Evolutionary conservation across 176 grass and related monocot species (phyloP).

Genomic region (Phoenix roebelenii): DNA sequence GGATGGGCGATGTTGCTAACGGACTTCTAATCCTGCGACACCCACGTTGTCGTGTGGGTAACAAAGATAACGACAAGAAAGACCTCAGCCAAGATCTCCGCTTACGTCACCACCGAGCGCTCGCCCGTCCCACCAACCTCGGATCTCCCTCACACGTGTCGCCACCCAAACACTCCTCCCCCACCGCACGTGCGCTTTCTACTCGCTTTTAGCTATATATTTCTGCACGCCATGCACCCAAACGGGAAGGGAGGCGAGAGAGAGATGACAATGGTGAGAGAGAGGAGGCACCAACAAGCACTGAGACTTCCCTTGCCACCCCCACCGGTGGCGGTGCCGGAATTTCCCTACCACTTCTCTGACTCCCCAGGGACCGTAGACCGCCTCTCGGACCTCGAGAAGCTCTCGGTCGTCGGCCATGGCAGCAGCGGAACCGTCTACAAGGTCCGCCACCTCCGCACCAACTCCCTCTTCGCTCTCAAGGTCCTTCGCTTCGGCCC

Average conservation of each 20-base stretch:
- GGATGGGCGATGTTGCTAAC: too few relatives aligned
- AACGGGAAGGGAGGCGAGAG: too few relatives aligned
- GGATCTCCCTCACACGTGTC: slow-evolving; percentile 4
- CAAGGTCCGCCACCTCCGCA: slow-evolving; percentile 22
- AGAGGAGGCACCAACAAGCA: background rate
- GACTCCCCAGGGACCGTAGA: background rate
- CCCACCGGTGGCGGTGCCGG: background rate
- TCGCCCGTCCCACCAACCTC: background rate
- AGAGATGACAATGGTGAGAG: background rate
- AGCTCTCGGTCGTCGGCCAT: slow-evolving; percentile 23
- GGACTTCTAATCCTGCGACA: too few relatives aligned
- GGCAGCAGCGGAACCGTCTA: slow-evolving; percentile 32
- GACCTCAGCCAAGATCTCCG: too few relatives aligned
- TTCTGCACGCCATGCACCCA: background rate
- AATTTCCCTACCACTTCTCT: background rate
- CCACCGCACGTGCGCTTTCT: background rate
- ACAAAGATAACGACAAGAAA: too few relatives aligned
- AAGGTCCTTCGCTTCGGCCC: slow-evolving; percentile 19
- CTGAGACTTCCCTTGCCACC: background rate
- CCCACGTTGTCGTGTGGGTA: too few relatives aligned
- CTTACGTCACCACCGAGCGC: too few relatives aligned
- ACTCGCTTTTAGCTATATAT: background rate
- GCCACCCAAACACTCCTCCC: background rate
- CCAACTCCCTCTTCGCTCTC: slow-evolving; percentile 16
- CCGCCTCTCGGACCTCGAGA: slow-evolving; percentile 25